Evolutionary conservation across 192 early-diverging fungal genomes (phyloP).

Genomic region (Backusella mclennaniae): DNA sequence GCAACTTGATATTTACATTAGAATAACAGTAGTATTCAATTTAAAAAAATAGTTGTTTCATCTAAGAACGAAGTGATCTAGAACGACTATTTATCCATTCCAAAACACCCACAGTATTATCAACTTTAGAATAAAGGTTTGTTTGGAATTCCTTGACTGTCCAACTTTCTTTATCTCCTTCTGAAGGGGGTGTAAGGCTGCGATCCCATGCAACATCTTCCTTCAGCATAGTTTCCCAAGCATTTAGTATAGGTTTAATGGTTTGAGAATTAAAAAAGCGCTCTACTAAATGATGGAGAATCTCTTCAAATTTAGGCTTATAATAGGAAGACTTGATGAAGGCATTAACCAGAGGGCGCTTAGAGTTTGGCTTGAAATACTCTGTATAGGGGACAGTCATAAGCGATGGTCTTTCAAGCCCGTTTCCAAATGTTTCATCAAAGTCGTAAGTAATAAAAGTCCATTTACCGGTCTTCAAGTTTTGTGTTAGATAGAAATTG

Average conservation of each 20-base stretch:
- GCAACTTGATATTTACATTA: not conserved
- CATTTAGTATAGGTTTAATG: constrained; percentile 32
- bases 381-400: constrained; percentile 26
- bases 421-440: constrained; percentile 44
- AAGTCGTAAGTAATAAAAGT: constrained; percentile 41
- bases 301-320: constrained; percentile 35
- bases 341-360: constrained; percentile 31
- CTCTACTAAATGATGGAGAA: constrained; percentile 35
- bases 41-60: not conserved
- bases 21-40: not conserved
- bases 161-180: constrained; percentile 17
- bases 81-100: constrained; percentile 24
- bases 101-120: constrained; percentile 8
- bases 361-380: constrained; percentile 23
- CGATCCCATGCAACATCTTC: constrained; percentile 42
- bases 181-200: constrained; percentile 12
- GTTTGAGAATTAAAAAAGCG: constrained; percentile 39
- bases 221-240: constrained; percentile 35
- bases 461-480: constrained; percentile 36
- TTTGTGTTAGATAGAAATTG: constrained; percentile 42
- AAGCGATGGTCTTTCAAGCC: constrained; percentile 22
- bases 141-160: constrained; percentile 12
- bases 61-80: not conserved
- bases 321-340: constrained; percentile 32
- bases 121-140: constrained; percentile 17